Base-by-base conservation (phyloP, 2,329 filamentous ascomycete species). In the Ceratocystis smalleyi region DNA sequence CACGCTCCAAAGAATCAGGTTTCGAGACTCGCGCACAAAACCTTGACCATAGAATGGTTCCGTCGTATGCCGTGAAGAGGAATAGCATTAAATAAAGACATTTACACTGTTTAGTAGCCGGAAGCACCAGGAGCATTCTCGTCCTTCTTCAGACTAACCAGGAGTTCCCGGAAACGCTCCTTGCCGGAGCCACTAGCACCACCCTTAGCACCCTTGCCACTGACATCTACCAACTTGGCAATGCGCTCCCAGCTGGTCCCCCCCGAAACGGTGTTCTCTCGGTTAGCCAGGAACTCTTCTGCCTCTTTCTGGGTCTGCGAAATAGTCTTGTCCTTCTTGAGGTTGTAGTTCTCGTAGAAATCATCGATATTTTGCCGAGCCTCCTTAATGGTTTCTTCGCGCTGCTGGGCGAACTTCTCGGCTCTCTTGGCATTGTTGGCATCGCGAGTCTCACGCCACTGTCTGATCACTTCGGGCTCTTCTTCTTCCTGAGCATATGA, bases 311-410 rank as follows among this genome's bases (percentile, higher is more conserved):
- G 84, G 65, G 92, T 94, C 78, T 95, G 89, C 24, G 87, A 81
- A 69, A 96, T 87, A 66, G 83, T 84, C 82, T 97, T 97, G 74
- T 99, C 94, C 75, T 94, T 92, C 79, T 96, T 96, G 75, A 87
- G 86, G 79, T 97, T 97, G 80, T 99, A 99, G 77, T 96, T 96
- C 73, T 96, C 91, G 80, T 99, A 99, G 77, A 97, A 99, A 74
- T 96, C 94, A 74, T 99, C 94, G 68, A 99, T 95, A 74, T 95
- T 94, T 73, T 91, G 83, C 72, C 91, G 90, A 10, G 94, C 94
- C 70, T 94, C 90, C 74, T 89, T 85, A 72, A 96, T 78, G 1
- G 91, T 96, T 74, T 92, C 86, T 68, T 84, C 83, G 74, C 94
- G 94, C 77, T 91, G 89, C 69, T 84, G 80, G 51, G 85, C 83